A percentile compares a stretch with the other conserved stretches of the same genome.
Conservation (phyloP, 2,329 filamentous ascomycete genomes). For the Rutstroemia sp. region DNA sequence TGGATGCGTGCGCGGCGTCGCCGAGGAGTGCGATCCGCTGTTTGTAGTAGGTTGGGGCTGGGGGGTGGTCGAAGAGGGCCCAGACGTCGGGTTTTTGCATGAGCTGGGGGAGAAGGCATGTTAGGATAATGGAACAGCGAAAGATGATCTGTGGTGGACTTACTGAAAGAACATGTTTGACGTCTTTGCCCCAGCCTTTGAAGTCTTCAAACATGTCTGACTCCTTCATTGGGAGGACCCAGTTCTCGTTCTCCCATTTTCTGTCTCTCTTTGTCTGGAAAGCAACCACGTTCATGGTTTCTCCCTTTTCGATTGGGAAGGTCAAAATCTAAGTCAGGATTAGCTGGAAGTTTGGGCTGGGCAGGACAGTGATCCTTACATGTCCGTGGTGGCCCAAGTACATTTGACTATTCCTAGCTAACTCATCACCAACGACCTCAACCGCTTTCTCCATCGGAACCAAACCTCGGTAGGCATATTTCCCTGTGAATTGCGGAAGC, state of each 20-base stretch:
- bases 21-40: slow-evolving; percentile 42
- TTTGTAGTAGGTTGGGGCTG: slow-evolving; percentile 36
- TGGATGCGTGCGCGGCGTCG: slow-evolving; percentile 49
- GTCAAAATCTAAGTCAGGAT: not conserved
- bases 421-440: slow-evolving; percentile 38
- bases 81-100: slow-evolving; percentile 38
- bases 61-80: slow-evolving; percentile 47
- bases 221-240: slow-evolving; percentile 34
- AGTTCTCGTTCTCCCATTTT: slow-evolving; percentile 32
- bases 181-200: slow-evolving; percentile 31
- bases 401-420: slow-evolving; percentile 43
- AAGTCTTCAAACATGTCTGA: slow-evolving; percentile 34
- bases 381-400: slow-evolving; percentile 50
- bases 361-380: slow-evolving; percentile 47
- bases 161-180: slow-evolving; percentile 29
- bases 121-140: not conserved
- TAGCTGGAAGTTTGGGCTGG: not conserved
- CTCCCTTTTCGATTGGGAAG: slow-evolving; percentile 39
- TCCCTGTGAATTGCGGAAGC: slow-evolving; percentile 43
- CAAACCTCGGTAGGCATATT: slow-evolving; percentile 53
- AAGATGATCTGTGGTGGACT: not conserved
- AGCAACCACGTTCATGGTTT: slow-evolving; percentile 46
- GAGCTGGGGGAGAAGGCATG: not conserved
- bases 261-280: slow-evolving; percentile 25
- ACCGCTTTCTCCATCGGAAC: slow-evolving; percentile 49